Base-by-base conservation (phyloP, 352 stramenopile genomes). In the Blastocystis sp. region DNA sequence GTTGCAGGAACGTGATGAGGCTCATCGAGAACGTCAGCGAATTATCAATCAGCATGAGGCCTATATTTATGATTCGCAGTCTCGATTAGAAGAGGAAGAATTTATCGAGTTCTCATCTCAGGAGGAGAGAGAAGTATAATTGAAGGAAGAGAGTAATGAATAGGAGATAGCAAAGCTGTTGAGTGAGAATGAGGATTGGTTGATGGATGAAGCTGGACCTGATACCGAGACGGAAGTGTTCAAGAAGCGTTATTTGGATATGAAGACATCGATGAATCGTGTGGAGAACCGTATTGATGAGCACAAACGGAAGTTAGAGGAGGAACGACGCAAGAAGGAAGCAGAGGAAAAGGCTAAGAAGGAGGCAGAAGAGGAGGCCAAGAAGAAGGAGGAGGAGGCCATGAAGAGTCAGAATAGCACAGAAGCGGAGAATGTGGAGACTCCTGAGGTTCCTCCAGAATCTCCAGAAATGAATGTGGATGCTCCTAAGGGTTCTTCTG, bases 401-500 rank as follows among this genome's bases (percentile, higher is more conserved):
- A 75, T 58, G 42, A 88, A 90, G 58, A 54, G 27, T 24, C 39
- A 83, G 27, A 83, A 83, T 43, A 56, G 27, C 63, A 91, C 57
- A 87, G 89, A 57, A 77, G 89, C 24, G 81, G 54, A 61, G 12
- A 61, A 61, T 12, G 88, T 39, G 81, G 89, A 57, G 14, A 83
- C 80, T 29, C 65, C 63, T 27, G 89, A 89, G 21, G 89, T 89
- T 5, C 29, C 24, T 52, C 61, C 61, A 21, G 61, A 71, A 73
- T 24, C 2, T 12, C 61, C 61, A 0, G 19, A n/a, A 1, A 51
- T 6, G 6, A 46, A 46, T 46, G 1, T 39, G 0, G 61, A 39
- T 16, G 6, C 61, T 37, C 27, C 58, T 90, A 92, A 89, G 90
- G 92, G 88, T 90, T 46, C 39, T 46, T 92, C 89, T 77, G 92